Base-by-base conservation (phyloP, 2,329 filamentous ascomycete genomes). In the Fusarium avenaceum region DNA sequence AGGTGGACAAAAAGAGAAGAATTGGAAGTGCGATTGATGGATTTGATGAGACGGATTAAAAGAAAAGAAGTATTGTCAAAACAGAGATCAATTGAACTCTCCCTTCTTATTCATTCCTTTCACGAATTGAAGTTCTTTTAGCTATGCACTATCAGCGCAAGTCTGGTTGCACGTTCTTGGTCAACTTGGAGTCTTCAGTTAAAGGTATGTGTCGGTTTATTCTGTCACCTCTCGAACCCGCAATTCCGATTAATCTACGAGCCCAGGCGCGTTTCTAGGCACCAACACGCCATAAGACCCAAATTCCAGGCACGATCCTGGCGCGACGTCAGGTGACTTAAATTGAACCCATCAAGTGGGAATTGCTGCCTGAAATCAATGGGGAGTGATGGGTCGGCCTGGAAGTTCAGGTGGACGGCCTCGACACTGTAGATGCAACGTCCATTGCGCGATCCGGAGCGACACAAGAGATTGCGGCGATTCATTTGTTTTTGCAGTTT, bases 281-380 rank as follows among this genome's bases (percentile, higher is more conserved):
- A 76, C 61, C 74, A 75, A 63, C 68, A 59, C 58, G 64, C 63
- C 60, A 65, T 30, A 59, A 45, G 19, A 42, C 40, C 19, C 9
- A 13, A 32, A 4, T 20, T 48, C 38, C 50, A 45, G 57, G 58
- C 70, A 66, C 75, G 73, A 74, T 42, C 51, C 26, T 53, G 20
- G 42, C 74, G 67, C 75, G 73, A 55, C 30, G 49, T 77, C 75
- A 77, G 70, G 72, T 76, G 73, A 59, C 2, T 20, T 44, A 14
- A 57, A 39, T 66, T 44, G 24, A 64, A 50, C 15, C 2, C 5
- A 14, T 46, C 30, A 38, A 35, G 38, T 53, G 57, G 67, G 58
- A 57, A 53, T 65, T 45, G 65, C 33, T 70, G 67, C 67, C 67
- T 70, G 63, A 55, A 67, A 47, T 40, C n/a, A 30, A 39, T 64